Base-by-base conservation (phyloP, 345 rosid species). In the Capsella bursapastoris region DNA sequence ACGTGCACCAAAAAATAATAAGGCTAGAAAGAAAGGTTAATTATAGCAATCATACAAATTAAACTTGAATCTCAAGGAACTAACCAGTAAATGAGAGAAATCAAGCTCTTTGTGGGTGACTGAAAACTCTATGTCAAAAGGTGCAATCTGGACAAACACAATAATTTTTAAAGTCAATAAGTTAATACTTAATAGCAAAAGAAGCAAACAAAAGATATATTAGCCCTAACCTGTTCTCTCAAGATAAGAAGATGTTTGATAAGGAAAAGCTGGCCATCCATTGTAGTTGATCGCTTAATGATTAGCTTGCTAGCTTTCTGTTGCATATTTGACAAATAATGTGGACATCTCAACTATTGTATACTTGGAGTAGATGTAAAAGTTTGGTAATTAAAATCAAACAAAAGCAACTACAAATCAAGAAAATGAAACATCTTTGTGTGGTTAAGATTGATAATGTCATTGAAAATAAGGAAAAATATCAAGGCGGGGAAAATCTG, bases 81-180 rank as follows among this genome's bases (percentile, higher is more conserved):
- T 86, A 75, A 94, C 97, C 97, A 92, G 88, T 65, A 92, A 77
- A 81, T 95, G 97, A 50, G 99, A 87, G 88, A 95, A 95, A 82
- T 95, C 99, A 50, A 95, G 97, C 79, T 94, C 99, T 88, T 95
- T 95, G 88, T 95, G 84, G 28, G 96, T 92, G 73, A 90, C 96
- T 5, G 91, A 89, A 81, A 95, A 92, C 72, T 95, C 99, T 68
- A 92, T 90, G 82, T 92, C 99, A 82, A 94, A 94, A 71, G 96
- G 97, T 4, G 97, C 93, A 79, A 95, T 91, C 99, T 92, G 89
- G 58, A 78, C 44, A 58, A 68, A 71, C 6, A 52, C 6, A 32
- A 50, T n/a, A 10, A 35, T 32, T 47, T 52, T 60, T 27, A 77
- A 43, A 41, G 37, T 41, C 37, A 41, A 8, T 28, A 40, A 61